These are phyloP conservation scores for Colletotrichum phormii DNA, from an alignment of 2,329 filamentous ascomycete species.

Conservation along the genomic window DNA sequence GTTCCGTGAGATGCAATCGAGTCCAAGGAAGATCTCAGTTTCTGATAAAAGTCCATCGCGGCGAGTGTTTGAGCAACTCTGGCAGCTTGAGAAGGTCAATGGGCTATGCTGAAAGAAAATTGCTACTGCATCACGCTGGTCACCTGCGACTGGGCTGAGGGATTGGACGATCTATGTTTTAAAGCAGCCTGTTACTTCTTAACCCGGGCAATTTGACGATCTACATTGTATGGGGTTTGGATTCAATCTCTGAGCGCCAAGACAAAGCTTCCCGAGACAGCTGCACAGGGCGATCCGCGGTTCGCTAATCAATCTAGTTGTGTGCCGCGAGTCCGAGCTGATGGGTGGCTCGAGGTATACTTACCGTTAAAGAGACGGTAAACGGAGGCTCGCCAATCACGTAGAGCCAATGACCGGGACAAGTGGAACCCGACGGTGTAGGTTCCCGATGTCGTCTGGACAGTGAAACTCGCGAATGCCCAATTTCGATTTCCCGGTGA, in stretches of 20 bases:
- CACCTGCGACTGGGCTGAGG: too few species aligned
- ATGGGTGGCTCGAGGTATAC: not conserved
- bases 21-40: not conserved
- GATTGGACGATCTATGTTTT: too few species aligned
- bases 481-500: not conserved
- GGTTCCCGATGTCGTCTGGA: not conserved
- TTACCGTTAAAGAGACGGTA: not conserved
- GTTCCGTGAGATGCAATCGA: not conserved
- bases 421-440: not conserved
- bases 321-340: not conserved
- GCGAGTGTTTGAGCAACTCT: not conserved
- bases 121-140: too few species aligned
- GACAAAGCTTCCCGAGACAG: too few species aligned
- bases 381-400: not conserved
- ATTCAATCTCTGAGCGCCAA: too few species aligned
- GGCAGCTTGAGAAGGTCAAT: too few species aligned
- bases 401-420: not conserved
- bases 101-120: too few species aligned
- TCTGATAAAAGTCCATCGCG: slow-evolving; percentile 12
- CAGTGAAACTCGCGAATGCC: not conserved
- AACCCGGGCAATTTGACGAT: too few species aligned
- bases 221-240: too few species aligned
- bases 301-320: not conserved
- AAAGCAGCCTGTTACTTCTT: too few species aligned
- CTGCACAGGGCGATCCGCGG: not conserved